Base-by-base conservation (phyloP, 768 basidiomycete genomes). In the Hypholoma fasciculare region DNA sequence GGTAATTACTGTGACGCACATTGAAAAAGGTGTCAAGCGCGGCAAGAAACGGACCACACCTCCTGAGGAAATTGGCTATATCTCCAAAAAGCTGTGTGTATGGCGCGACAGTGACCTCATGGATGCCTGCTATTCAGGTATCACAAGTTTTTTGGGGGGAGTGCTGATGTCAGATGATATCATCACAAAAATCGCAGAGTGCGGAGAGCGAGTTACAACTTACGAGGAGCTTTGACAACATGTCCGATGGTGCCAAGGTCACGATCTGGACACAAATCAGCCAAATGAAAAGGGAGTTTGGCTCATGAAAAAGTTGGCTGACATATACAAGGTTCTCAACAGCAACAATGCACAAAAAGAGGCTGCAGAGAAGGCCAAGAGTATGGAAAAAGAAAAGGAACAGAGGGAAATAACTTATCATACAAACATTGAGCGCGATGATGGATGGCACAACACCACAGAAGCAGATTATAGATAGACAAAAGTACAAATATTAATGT, bases 211-310 rank as follows among this genome's bases (percentile, higher is more conserved):
- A 12, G 38, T 39, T 1, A 11, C 12, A 2, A 39, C 12, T n/a
- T 39, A 39, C 38, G 38, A 58, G 8, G 30, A 61, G 2, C 54
- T 64, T 7, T 43, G 50, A 12, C 19, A 34, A 27, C 51, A 57
- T 47, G 39, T 40, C 9, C 52, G 54, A 3, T 64, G 63, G 63
- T 62, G 23, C 63, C 58, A 37, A n/a, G n/a, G n/a, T n/a, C n/a
- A n/a, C n/a, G n/a, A n/a, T n/a, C n/a, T n/a, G n/a, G n/a, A n/a
- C n/a, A n/a, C n/a, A n/a, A n/a, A n/a, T n/a, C n/a, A n/a, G n/a
- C n/a, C n/a, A n/a, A n/a, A n/a, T n/a, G n/a, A n/a, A n/a, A n/a
- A n/a, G n/a, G n/a, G n/a, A n/a, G n/a, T n/a, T n/a, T n/a, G n/a
- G n/a, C n/a, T n/a, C n/a, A n/a, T n/a, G n/a, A n/a, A n/a, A n/a